Percentiles rank a stretch among this genome's conserved stretches.
Conservation (phyloP, 345 rosid genomes). For the Gossypioides kirkii region DNA sequence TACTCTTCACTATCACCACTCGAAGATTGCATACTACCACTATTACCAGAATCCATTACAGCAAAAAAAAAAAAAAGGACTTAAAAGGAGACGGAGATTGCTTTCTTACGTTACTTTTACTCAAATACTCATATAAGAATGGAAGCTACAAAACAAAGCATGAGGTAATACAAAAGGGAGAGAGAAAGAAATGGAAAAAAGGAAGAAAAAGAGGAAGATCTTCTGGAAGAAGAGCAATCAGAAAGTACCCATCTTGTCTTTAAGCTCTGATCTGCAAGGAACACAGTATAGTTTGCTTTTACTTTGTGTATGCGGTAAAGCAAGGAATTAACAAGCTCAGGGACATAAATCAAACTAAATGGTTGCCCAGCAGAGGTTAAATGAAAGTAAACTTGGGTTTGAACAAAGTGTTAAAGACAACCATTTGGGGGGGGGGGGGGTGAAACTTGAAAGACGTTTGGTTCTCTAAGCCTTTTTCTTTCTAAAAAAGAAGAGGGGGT, state of each 20-base stretch:
- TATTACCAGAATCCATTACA: conserved; percentile 74
- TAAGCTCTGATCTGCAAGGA: conserved; percentile 33
- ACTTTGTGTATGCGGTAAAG: conserved; percentile 9
- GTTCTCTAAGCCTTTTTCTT: conserved; percentile 5
- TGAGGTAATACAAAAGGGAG: conserved; percentile 7
- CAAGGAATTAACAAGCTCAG: conserved; percentile 25
- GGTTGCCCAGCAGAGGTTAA: conserved; percentile 15
- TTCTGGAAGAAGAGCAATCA: conserved; percentile 27
- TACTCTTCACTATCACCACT: conserved; percentile 75
- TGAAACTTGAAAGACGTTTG: background rate
- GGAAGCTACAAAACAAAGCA: conserved; percentile 20
- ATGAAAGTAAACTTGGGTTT: background rate
- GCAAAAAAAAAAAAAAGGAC: background rate
- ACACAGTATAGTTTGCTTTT: conserved; percentile 20
- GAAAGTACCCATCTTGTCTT: conserved; percentile 35
- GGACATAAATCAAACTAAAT: conserved; percentile 18
- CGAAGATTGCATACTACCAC: conserved; percentile 82
- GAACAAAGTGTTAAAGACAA: background rate
- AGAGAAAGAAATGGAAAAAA: background rate
- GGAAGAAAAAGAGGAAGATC: conserved; percentile 12
- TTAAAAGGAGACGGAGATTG: conserved; percentile 18
- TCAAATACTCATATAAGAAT: conserved; percentile 20
- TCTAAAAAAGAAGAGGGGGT: conserved; percentile 19
- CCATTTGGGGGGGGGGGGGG: background rate
- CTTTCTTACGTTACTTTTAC: conserved; percentile 5